Percentiles rank a stretch among this genome's conserved stretches.
phyloP scores from a whole-genome alignment of 495 filamentous ascomycete genomes.

The Penicillium nucicola region DNA sequence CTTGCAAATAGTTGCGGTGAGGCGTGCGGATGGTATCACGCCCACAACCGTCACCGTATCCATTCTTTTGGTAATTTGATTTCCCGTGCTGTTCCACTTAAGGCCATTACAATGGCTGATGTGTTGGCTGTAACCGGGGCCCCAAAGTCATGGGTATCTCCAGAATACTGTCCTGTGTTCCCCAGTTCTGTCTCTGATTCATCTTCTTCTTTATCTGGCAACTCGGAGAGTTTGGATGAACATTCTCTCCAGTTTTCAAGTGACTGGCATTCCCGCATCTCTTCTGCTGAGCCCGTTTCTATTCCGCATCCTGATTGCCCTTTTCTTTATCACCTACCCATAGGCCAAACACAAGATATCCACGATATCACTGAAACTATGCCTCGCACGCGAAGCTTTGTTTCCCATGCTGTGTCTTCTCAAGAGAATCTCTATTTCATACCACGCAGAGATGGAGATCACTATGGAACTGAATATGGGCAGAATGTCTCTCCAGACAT shows the following conservation, averaged over 20 bases:
- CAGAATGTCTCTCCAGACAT: not conserved
- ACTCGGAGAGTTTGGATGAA: not conserved
- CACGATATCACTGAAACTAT: not conserved
- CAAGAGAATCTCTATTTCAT: not conserved
- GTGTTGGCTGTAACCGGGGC: slow-evolving; percentile 10
- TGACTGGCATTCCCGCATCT: not conserved
- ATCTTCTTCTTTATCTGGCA: not conserved
- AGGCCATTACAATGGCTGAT: slow-evolving; percentile 11
- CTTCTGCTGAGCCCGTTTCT: not conserved
- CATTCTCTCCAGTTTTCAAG: not conserved
- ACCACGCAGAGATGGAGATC: not conserved
- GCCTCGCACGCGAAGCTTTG: not conserved
- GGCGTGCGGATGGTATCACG: not conserved
- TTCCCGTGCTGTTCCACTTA: not conserved
- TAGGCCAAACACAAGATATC: not conserved
- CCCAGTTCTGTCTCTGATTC: slow-evolving; percentile 2
- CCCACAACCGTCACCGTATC: not conserved
- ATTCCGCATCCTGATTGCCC: not conserved
- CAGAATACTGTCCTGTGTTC: slow-evolving; percentile 2
- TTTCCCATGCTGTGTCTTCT: not conserved
- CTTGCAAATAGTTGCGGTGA: slow-evolving; percentile 23
- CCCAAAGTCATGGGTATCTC: slow-evolving; percentile 7
- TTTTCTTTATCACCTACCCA: not conserved
- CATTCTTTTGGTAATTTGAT: not conserved
- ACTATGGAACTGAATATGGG: not conserved